These are phyloP conservation scores for Cryptococcus sp. DNA, from an alignment of 1,284 basidiomycete genomes.

Conservation along the genomic window DNA sequence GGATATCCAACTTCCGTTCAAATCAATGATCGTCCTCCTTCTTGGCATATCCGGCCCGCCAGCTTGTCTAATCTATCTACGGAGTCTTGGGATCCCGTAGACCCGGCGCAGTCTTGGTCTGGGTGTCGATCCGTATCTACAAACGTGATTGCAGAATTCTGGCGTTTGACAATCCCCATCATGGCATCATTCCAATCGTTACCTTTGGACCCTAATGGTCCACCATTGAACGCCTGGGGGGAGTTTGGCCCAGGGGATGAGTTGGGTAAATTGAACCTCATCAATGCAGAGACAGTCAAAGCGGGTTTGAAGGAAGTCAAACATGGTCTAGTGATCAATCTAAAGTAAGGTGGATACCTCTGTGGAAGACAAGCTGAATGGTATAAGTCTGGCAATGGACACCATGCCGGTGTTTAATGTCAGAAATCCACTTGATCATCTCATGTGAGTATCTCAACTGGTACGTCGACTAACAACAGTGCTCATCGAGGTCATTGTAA, in stretches of 20 bases:
- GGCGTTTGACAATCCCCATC: background rate
- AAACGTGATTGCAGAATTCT: too few relatives aligned
- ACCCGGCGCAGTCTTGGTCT: too few relatives aligned
- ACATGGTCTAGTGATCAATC: slow-evolving; percentile 25
- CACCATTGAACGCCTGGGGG: slow-evolving; percentile 36
- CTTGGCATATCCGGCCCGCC: too few relatives aligned
- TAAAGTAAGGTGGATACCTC: slow-evolving; percentile 23
- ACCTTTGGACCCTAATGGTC: slow-evolving; percentile 10
- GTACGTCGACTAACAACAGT: slow-evolving; percentile 1
- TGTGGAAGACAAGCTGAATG: background rate
- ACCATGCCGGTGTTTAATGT: slow-evolving; percentile 8
- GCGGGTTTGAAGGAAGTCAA: slow-evolving; percentile 20
- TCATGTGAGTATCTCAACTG: slow-evolving; percentile 21
- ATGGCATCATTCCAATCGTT: background rate
- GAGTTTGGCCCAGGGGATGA: slow-evolving; percentile 28
- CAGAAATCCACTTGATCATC: slow-evolving; percentile 12
- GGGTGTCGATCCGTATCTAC: too few relatives aligned
- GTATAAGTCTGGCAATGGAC: slow-evolving; percentile 10
- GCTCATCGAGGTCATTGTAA: slow-evolving; percentile 16
- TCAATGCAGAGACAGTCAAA: slow-evolving; percentile 25
- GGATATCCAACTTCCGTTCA: too few relatives aligned
- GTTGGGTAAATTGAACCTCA: slow-evolving; percentile 30
- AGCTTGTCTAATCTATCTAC: too few relatives aligned
- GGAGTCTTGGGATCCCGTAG: too few relatives aligned
- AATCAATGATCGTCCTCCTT: too few relatives aligned